Base-by-base conservation (phyloP, 1,284 basidiomycete genomes). In the Ustilago lituana region DNA sequence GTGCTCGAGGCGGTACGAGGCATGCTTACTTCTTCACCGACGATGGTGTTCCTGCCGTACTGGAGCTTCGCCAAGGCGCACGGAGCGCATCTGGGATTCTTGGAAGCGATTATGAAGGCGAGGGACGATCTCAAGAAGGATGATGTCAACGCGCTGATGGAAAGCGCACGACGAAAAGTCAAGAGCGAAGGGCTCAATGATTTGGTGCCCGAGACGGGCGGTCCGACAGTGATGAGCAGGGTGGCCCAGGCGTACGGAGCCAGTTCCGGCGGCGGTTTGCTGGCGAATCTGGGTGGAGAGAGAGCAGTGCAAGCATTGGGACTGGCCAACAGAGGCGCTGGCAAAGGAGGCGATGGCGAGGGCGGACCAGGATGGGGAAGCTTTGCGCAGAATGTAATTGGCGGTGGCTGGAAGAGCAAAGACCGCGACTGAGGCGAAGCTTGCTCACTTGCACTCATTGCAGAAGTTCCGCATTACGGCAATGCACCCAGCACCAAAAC, bases 1-100 rank as follows among this genome's bases (percentile, higher is more conserved):
- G 89, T 98, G 41, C 84, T 98, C 56, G 91, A 97, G 79, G 87
- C 77, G 66, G 74, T 81, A 36, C 85, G 94, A 11, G 87, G 89
- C 5, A 87, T 99, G 82, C 84, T 98, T 27, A 91, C 92, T 58
- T 93, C 94, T 1, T 93, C 91, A 27, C 90, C 92, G 81, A 92
- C 93, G 69, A 89, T 98, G 85, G 90, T 92, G 3, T 97, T 98
- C 85, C 85, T 98, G 61, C 94, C 95, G 20, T 98, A 83, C 75
- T 83, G 92, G 91, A 87, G 89, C 11, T 98, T 99, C 83, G 95
- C 94, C n/a, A 93, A 94, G 78, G 88, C 91, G 15, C 91, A 97
- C 82, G 95, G 96, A 3, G 93, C 95, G 12, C 94, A 95, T 74
- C 86, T 98, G 29, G 86, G 88, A 3, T 98, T 98, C 79, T 89